Conservation (phyloP, 225 moss, liverwort and hornwort genomes). For the Ulota crispa region DNA sequence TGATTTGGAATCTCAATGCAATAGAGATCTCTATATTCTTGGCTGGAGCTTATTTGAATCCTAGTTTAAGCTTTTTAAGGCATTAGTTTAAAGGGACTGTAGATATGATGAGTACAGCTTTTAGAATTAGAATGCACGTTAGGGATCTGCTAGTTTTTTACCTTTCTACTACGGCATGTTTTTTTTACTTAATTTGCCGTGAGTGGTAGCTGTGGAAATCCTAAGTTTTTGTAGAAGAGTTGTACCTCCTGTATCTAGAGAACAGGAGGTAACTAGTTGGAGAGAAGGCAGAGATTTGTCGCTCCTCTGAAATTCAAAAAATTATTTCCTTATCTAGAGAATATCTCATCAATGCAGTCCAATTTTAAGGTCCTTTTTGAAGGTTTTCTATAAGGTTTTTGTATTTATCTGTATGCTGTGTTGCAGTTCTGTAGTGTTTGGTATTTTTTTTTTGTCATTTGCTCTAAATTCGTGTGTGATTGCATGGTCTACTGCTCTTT, state of each 20-base stretch:
- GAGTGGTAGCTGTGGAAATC: not conserved
- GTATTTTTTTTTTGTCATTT: too few species aligned
- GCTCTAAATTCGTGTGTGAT: too few species aligned
- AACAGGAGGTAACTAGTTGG: slow-evolving; percentile 1
- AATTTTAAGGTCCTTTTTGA: slow-evolving; percentile 5
- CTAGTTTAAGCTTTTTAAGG: slow-evolving; percentile 9
- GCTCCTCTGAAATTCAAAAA: not conserved
- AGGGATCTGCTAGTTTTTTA: not conserved
- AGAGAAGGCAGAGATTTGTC: slow-evolving; percentile 20
- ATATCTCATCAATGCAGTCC: slow-evolving; percentile 15
- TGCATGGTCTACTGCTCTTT: too few species aligned
- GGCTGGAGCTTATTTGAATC: not conserved
- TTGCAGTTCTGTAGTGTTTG: too few species aligned
- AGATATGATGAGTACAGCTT: slow-evolving; percentile 27
- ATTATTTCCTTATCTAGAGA: not conserved
- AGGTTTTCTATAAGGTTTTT: not conserved
- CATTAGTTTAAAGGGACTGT: not conserved
- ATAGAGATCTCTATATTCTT: slow-evolving; percentile 12
- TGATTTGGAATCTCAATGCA: not conserved
- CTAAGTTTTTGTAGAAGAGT: slow-evolving; percentile 30
- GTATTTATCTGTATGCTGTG: not conserved
- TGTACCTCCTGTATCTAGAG: not conserved
- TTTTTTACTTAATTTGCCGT: slow-evolving; percentile 18
- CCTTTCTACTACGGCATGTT: slow-evolving; percentile 5
- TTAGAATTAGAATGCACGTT: slow-evolving; percentile 16